phyloP scores from a whole-genome alignment of 768 basidiomycete genomes.

The Termitomyces sp. region DNA sequence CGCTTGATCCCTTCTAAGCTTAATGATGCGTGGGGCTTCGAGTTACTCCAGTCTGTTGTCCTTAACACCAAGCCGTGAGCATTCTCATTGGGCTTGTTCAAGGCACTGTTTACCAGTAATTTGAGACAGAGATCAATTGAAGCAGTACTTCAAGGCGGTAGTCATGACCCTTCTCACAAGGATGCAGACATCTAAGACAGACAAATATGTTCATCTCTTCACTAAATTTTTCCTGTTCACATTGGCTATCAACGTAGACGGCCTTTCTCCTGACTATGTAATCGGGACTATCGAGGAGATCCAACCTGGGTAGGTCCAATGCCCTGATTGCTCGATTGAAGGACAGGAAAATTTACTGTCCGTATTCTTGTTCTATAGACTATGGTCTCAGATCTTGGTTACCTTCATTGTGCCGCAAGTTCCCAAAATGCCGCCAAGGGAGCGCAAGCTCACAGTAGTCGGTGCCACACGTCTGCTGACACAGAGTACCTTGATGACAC shows the following conservation, averaged over 20 bases:
- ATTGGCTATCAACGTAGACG: slow-evolving; percentile 69
- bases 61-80: slow-evolving; percentile 72
- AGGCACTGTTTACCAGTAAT: background rate
- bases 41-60: slow-evolving; percentile 76
- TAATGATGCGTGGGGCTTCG: slow-evolving; percentile 90
- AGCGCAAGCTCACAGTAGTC: slow-evolving; percentile 79
- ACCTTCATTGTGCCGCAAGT: slow-evolving; percentile 79
- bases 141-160: slow-evolving; percentile 68
- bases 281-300: slow-evolving; percentile 77
- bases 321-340: background rate
- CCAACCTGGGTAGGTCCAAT: slow-evolving; percentile 64
- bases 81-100: background rate
- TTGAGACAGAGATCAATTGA: slow-evolving; percentile 47
- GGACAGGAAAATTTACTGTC: background rate
- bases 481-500: slow-evolving; percentile 63
- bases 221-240: slow-evolving; percentile 71
- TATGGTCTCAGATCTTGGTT: slow-evolving; percentile 76
- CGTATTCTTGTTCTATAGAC: slow-evolving; percentile 19
- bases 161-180: slow-evolving; percentile 78
- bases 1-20: slow-evolving; percentile 80
- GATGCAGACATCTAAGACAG: slow-evolving; percentile 84
- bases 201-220: slow-evolving; percentile 81
- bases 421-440: slow-evolving; percentile 73
- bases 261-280: slow-evolving; percentile 73
- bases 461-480: slow-evolving; percentile 78